Conservation (phyloP, 371 early-diverging fungal genomes). For the Mortierella sp. region DNA sequence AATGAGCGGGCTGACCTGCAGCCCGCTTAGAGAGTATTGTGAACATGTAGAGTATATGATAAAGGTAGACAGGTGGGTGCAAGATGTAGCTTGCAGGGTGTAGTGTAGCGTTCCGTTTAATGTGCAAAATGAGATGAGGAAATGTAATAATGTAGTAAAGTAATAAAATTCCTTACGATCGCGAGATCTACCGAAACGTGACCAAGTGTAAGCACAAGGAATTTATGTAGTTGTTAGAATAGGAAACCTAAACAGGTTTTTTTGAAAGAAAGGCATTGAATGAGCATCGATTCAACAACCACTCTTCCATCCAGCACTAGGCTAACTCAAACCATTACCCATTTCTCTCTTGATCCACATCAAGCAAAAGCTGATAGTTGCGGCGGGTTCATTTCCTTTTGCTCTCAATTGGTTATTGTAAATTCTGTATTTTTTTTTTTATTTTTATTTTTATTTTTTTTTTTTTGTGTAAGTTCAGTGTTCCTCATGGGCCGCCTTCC, state of each 20-base stretch:
- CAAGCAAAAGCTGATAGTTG: background rate
- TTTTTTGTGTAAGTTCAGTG: conserved; percentile 3
- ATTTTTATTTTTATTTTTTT: background rate
- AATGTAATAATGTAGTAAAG: background rate
- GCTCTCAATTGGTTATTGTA: background rate
- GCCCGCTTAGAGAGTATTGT: conserved; percentile 30
- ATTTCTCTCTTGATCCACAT: background rate
- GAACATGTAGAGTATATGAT: conserved; percentile 24
- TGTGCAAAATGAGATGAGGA: background rate
- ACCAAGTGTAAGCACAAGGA: background rate
- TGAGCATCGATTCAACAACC: background rate
- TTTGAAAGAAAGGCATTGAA: background rate
- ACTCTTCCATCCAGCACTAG: too few species aligned
- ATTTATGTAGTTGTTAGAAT: background rate
- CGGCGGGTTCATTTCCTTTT: background rate
- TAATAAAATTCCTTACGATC: background rate
- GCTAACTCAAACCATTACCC: too few species aligned
- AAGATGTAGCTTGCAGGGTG: background rate
- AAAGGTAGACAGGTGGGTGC: background rate
- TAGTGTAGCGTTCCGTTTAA: background rate
- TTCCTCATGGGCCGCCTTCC: background rate
- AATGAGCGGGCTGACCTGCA: background rate
- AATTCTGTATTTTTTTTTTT: background rate
- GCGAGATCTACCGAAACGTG: background rate
- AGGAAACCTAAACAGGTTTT: background rate